A percentile compares a stretch with the other conserved stretches of the same genome.
Conservation (phyloP, 2,329 filamentous ascomycete genomes). For the Fusarium setosum region DNA sequence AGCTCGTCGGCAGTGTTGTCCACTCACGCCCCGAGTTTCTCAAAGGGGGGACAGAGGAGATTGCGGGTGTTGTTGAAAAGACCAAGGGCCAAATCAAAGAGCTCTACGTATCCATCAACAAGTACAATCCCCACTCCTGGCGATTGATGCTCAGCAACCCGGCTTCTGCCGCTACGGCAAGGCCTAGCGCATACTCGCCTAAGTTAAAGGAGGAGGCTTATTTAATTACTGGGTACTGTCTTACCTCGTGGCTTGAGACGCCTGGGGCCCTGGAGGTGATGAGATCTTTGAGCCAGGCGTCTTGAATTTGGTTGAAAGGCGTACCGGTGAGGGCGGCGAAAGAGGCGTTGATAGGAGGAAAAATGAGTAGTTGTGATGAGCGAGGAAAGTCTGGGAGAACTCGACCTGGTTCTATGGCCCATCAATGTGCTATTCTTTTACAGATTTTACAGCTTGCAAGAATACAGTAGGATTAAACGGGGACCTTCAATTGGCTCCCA, state of each 20-base stretch:
- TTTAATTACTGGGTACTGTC: constrained; percentile 16
- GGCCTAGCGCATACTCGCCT: constrained; percentile 15
- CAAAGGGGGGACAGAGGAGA: background rate
- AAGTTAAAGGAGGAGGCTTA: constrained; percentile 27
- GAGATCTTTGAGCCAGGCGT: background rate
- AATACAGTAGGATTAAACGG: too few species aligned
- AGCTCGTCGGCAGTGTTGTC: constrained; percentile 25
- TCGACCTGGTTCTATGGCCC: too few species aligned
- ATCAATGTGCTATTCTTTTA: too few species aligned
- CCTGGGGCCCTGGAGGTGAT: constrained; percentile 15
- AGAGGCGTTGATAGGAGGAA: too few species aligned
- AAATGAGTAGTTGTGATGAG: too few species aligned
- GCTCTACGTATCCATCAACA: constrained; percentile 21
- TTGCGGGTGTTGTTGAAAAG: background rate
- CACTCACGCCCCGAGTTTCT: constrained; percentile 9
- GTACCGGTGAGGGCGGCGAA: too few species aligned
- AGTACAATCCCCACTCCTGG: constrained; percentile 37
- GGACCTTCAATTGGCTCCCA: too few species aligned
- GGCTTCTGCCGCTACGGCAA: background rate
- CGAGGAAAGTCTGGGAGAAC: too few species aligned
- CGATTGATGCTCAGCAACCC: constrained; percentile 17
- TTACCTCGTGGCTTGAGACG: constrained; percentile 36
- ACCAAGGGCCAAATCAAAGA: constrained; percentile 25
- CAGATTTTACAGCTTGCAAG: too few species aligned
- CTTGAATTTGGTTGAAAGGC: background rate